Evolutionary conservation across 2,329 filamentous ascomycete genomes (phyloP), one percentile per base, ranked within the genome.

Genomic region (Colletotrichum simmondsii): DNA sequence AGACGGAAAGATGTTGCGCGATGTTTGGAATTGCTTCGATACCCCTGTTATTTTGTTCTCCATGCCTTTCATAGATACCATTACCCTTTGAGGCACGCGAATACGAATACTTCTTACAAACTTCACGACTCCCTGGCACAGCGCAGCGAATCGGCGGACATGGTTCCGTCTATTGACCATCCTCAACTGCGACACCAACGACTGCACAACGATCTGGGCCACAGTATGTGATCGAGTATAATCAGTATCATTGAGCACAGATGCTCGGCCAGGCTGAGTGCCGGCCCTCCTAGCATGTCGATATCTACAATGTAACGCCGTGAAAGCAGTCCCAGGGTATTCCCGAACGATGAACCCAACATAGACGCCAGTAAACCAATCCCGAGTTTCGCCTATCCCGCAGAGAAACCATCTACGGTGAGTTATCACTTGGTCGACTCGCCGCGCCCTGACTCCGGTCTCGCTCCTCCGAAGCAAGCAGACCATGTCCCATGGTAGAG

Each of bases 21-120:
- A 26, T 24, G 59, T 72, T 72, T 65, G 60, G 32, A 46, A 61
- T 65, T 57, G 46, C 28, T 70, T 46, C 24, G 54, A 57, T 62
- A 71, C 67, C 70, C 70, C 52, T 56, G 62, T 68, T 12, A 16
- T 28, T 35, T 35, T 16, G 2, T 42, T 22, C 3, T 16, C 14
- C 28, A 28, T 61, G 16, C 49, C 28, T 10, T 37, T 56, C n/a
- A 56, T 54, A 65, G 52, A 65, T 65, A 65, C 52, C 65, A 30
- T 22, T 42, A 19, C 22, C 10, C 35, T 32, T 16, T 16, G 42
- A 68, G 5, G 19, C 52, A 58, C 30, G 37, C 69, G 58, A 72
- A 53, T 68, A 57, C 65, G 52, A 68, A 37, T 14, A 54, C 42
- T 54, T 42, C 16, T 32, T 5, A 26, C 30, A 22, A 42, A 30